A percentile compares a stretch with the other conserved stretches of the same genome.
Conservation (phyloP, 2,329 filamentous ascomycete species). For the Rhynchosporium graminicola region DNA sequence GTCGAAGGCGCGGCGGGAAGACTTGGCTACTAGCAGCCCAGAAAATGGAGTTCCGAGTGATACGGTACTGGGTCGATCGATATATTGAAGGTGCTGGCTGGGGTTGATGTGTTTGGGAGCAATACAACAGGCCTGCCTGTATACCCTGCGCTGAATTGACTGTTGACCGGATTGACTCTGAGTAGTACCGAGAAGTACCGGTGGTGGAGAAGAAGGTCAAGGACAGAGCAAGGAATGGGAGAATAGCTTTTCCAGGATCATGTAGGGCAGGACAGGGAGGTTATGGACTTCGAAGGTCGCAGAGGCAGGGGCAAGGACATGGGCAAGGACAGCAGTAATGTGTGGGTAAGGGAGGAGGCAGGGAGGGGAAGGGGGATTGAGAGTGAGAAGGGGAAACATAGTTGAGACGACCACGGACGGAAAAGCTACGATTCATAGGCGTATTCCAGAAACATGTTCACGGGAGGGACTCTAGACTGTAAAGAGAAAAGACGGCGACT, state of each 20-base stretch:
- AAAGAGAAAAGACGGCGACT: no score
- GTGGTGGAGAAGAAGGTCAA: slow-evolving; percentile 7
- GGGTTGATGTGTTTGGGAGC: slow-evolving; percentile 13
- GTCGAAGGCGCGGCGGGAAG: slow-evolving; percentile 19
- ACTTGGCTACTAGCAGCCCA: slow-evolving; percentile 14
- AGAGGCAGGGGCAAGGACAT: slow-evolving; percentile 6
- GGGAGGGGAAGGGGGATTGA: not conserved
- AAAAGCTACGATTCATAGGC: no score
- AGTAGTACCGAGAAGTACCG: slow-evolving; percentile 12
- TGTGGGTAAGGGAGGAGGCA: not conserved
- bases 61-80: slow-evolving; percentile 13
- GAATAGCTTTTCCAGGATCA: not conserved
- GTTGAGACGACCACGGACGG: no score
- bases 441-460: no score
- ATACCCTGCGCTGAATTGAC: not conserved
- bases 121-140: slow-evolving; percentile 4
- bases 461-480: no score
- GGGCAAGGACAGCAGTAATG: not conserved
- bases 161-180: not conserved
- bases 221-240: not conserved
- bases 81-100: slow-evolving; percentile 7
- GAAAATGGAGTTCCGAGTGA: slow-evolving; percentile 8
- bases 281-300: not conserved
- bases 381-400: no score
- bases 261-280: slow-evolving; percentile 4